Evolutionary conservation across 192 early-diverging fungal genomes (phyloP).

Genomic region (Powellomyces hirtus): DNA sequence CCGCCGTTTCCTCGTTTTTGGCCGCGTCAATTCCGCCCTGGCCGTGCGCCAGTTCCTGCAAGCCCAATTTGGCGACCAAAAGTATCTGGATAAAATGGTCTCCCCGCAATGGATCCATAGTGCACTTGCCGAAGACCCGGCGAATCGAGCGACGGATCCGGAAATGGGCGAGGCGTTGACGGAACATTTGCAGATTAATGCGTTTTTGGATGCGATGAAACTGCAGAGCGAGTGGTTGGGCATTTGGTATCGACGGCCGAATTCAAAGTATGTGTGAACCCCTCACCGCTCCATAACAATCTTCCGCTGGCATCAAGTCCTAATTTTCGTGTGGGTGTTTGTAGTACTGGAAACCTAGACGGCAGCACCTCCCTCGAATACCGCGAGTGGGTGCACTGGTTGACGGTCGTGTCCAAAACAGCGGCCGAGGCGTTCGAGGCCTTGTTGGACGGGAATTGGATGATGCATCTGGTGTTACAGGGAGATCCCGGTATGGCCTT

Average conservation of each 20-base stretch:
- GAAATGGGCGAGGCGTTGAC: slow-evolving; percentile 12
- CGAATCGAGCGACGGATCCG: not conserved
- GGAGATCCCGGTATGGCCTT: not conserved
- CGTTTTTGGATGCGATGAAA: slow-evolving; percentile 14
- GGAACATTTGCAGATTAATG: slow-evolving; percentile 5
- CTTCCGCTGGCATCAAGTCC: not conserved
- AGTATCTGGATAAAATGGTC: not conserved
- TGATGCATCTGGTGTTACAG: not conserved
- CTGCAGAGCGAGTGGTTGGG: slow-evolving; percentile 8
- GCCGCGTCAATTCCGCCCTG: slow-evolving; percentile 47
- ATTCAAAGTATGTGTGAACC: not conserved
- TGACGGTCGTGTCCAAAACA: not conserved
- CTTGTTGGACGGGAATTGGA: not conserved
- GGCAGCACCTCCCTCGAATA: slow-evolving; percentile 6
- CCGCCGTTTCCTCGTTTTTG: slow-evolving; percentile 49
- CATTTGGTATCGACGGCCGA: not conserved
- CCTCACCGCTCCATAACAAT: no score
- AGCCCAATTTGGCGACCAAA: slow-evolving; percentile 39
- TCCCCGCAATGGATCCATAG: slow-evolving; percentile 2
- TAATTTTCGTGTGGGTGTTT: not conserved
- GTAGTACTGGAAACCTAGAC: not conserved
- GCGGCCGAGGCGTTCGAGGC: slow-evolving; percentile 1
- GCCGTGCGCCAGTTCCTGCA: slow-evolving; percentile 48
- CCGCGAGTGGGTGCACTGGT: slow-evolving; percentile 1
- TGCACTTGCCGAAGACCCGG: not conserved